Evolutionary conservation across 139 green algal species (phyloP), one percentile per base, ranked within the genome.

Genomic region (Klebsormidium nitens): DNA sequence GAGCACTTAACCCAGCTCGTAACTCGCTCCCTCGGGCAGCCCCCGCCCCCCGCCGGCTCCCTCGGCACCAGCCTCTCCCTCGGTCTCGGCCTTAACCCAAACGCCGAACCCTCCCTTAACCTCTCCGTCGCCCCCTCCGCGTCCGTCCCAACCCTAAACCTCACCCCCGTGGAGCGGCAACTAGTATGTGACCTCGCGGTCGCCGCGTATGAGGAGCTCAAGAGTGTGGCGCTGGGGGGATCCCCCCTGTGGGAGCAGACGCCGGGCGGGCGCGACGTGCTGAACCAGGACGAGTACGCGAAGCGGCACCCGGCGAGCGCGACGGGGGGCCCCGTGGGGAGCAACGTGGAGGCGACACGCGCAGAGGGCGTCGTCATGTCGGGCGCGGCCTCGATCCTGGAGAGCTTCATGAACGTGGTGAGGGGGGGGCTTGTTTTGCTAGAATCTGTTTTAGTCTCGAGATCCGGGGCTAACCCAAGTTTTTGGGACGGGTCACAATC

Each of bases 271-370:
- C 29, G 59, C 2, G 59, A 59, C n/a, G 14, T 40, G 37, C 65
- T 73, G 52, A 73, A 66, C 55, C 37, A 28, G 35, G 57, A 66
- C 37, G 65, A 73, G 52, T 73, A 73, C 36, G 38, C 32, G 28
- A 28, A 19, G 36, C 37, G 65, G 19, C 65, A 66, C 36, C 29
- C 49, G 48, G 48, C 44, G 28, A 46, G 28, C 2, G 14, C 65
- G n/a, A 48, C 48, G 1, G n/a, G 28, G 4, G 28, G 48, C 26
- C 48, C 65, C 8, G 28, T 11, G 1, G 65, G 49, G 47, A 26
- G 65, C 19, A 38, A 26, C 5, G 28, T 47, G 11, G 65, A 73
- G 28, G 65, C 65, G 8, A 58, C 52, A 0, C 36, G 65, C 19
- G 65, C 65, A 0, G 23, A n/a, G 0, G 65, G 65, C 6, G 26